Evolutionary conservation across 371 early-diverging fungal species (phyloP).

Genomic region (Syncephalastrum sp.): DNA sequence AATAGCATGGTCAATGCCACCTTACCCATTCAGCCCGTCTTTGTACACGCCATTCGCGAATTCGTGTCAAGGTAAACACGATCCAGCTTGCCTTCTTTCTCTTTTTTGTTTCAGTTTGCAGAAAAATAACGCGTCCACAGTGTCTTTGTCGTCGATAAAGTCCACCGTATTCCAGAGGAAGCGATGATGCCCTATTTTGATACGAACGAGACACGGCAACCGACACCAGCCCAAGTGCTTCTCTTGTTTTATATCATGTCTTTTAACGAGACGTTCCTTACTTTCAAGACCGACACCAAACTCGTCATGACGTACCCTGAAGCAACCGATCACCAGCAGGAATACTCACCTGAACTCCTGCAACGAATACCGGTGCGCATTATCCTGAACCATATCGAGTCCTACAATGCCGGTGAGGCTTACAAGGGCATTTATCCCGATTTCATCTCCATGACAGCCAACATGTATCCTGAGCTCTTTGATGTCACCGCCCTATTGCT

Average conservation of each 20-base stretch:
- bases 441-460: slow-evolving; percentile 39
- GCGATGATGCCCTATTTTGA: slow-evolving; percentile 24
- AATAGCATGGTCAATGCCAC: slow-evolving; percentile 36
- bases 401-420: slow-evolving; percentile 21
- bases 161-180: slow-evolving; percentile 33
- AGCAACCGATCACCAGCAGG: slow-evolving; percentile 10
- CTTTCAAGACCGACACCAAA: slow-evolving; percentile 33
- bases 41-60: slow-evolving; percentile 37
- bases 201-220: slow-evolving; percentile 8
- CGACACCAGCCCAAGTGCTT: slow-evolving; percentile 39
- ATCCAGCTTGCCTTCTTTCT: neutral
- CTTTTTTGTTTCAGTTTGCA: neutral
- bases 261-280: slow-evolving; percentile 40
- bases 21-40: slow-evolving; percentile 33
- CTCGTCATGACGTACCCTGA: slow-evolving; percentile 13
- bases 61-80: slow-evolving; percentile 33
- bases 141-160: slow-evolving; percentile 25
- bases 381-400: slow-evolving; percentile 41
- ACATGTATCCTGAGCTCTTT: slow-evolving; percentile 50
- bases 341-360: slow-evolving; percentile 32
- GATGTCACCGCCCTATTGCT: slow-evolving; percentile 42
- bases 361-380: slow-evolving; percentile 41
- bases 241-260: slow-evolving; percentile 39
- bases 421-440: slow-evolving; percentile 46
- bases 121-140: slow-evolving; percentile 5